These are phyloP conservation scores for Fusarium newnesense DNA, from an alignment of 2,329 filamentous ascomycete genomes.

Conservation along the genomic window DNA sequence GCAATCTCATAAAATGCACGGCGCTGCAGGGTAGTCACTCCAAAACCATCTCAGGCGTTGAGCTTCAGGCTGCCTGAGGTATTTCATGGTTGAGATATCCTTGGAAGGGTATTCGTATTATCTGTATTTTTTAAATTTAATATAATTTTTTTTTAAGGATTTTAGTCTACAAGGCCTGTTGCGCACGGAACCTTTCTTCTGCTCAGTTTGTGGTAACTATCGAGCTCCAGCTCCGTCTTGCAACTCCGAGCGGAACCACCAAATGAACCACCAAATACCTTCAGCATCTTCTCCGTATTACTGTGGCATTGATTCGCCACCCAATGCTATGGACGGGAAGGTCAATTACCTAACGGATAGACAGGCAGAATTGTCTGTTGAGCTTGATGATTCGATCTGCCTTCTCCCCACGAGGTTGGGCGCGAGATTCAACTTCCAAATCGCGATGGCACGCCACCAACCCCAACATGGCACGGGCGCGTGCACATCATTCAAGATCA, in stretches of 20 bases:
- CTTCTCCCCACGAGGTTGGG: too few species aligned
- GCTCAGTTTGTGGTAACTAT: neutral
- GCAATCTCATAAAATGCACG: neutral
- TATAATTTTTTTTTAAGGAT: neutral
- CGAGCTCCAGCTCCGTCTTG: rapidly evolving
- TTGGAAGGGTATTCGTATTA: neutral
- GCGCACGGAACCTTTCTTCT: too few species aligned
- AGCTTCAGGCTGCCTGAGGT: neutral
- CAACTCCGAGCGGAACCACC: rapidly evolving
- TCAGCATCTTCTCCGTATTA: neutral
- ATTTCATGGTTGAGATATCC: neutral
- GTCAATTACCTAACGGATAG: rapidly evolving
- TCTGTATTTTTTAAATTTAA: rapidly evolving
- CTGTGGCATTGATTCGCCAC: rapidly evolving
- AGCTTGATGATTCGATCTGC: too few species aligned
- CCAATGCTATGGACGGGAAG: rapidly evolving
- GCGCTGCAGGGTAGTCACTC: neutral
- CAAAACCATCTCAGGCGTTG: rapidly evolving
- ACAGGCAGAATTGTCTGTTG: neutral
- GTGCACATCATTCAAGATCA: neutral
- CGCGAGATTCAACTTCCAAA: neutral
- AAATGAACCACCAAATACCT: rapidly evolving
- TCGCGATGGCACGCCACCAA: neutral
- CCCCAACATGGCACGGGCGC: neutral
- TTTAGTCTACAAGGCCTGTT: too few species aligned